Base-by-base conservation (phyloP, 2,329 filamentous ascomycete genomes). In the Arthroderma sp. region DNA sequence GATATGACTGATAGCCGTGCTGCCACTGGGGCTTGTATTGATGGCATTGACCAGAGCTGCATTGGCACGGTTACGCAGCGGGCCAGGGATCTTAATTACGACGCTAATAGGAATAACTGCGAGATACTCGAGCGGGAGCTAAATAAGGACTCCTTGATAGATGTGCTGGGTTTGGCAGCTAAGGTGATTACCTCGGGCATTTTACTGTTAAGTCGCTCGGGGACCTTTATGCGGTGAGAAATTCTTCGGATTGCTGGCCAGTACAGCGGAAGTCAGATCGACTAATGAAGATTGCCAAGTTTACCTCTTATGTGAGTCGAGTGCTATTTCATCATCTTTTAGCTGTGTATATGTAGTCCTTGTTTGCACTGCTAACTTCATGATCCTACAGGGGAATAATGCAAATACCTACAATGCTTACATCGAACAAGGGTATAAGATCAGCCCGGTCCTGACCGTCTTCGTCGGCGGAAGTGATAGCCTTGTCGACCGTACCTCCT, bases 361-460 rank as follows among this genome's bases (percentile, higher is more conserved):
- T 31, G 6, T 51, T 6, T 51, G 9, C 44, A 17, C 15, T 8
- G 15, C 25, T 62, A 44, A 19, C 47, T 35, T 55, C 25, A 38
- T 23, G 2, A 28, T 13, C 8, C 4, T 4, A 33, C 25, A 62
- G 62, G 38, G 54, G 1, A 58, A 57, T 51, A 35, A 55, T 31
- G 55, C 59, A 7, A 44, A 31, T 11, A 39, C 33, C 8, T 25
- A 54, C 6, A 11, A 43, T 2, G 56, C 35, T 4, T 38, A 60
- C 21, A 41, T 37, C 4, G 37, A 61, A 15, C 49, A 62, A 15
- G 54, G 56, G 17, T 63, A 60, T 35, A 60, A 60, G 31, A 61
- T 61, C 13, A 63, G 57, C 0, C 56, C 61, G 0, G 56, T 62
- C 9, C 51, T 62, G 13, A 63, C 62, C 11, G 56, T 61, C 15